Conservation (phyloP, 805 yeast species). For the Pichia rugopelliculosa region DNA sequence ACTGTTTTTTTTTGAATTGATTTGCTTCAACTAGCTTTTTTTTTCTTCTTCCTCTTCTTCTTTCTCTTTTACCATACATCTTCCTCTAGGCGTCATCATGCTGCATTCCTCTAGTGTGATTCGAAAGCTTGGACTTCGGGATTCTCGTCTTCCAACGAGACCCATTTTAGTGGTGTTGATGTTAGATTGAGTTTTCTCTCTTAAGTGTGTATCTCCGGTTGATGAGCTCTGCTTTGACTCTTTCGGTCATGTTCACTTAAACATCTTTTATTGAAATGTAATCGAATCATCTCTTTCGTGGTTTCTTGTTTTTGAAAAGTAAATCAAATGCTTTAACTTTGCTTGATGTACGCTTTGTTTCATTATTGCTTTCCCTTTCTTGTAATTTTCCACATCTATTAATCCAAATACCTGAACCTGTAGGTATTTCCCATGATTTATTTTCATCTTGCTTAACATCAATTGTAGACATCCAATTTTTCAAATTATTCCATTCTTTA, state of each 20-base stretch:
- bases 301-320: conserved; percentile 13
- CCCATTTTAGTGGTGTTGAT: conserved; percentile 1
- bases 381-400: conserved; percentile 21
- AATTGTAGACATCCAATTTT: conserved; percentile 8
- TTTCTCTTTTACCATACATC: neutral
- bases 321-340: conserved; percentile 18
- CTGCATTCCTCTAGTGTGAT: conserved; percentile 1
- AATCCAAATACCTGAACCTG: conserved; percentile 13
- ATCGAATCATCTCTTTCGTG: neutral
- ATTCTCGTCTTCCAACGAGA: neutral
- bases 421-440: conserved; percentile 9
- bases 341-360: neutral
- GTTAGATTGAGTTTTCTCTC: conserved; percentile 4
- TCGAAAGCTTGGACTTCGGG: conserved; percentile 3
- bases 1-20: too few species aligned
- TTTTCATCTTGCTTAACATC: conserved; percentile 14
- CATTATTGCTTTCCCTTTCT: neutral
- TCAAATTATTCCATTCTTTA: conserved; percentile 7
- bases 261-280: conserved; percentile 24
- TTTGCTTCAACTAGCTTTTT: too few species aligned
- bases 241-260: conserved; percentile 45
- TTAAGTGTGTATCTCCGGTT: conserved; percentile 45
- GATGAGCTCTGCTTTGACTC: conserved; percentile 38
- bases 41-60: neutral
- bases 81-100: conserved; percentile 6